Percentiles rank a stretch among this genome's conserved stretches.
phyloP scores from a whole-genome alignment of 2,329 filamentous ascomycete species.

The Tolypocladium album region DNA sequence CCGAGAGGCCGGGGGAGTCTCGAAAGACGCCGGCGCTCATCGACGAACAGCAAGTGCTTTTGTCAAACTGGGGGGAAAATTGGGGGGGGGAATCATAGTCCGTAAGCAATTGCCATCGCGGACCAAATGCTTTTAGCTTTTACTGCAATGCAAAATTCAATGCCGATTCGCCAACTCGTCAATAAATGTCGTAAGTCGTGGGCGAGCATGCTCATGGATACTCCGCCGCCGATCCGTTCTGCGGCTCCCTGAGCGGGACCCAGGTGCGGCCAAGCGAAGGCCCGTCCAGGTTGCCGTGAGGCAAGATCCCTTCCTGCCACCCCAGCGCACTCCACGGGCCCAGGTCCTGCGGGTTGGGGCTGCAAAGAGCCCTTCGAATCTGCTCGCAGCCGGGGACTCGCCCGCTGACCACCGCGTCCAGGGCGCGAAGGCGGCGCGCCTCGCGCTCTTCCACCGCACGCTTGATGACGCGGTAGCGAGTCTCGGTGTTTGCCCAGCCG shows the following conservation, averaged over 20 bases:
- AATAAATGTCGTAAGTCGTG: conserved; percentile 8
- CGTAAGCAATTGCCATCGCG: not conserved
- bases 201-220: conserved; percentile 17
- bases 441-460: conserved; percentile 48
- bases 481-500: conserved; percentile 37
- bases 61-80: not conserved
- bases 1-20: not conserved
- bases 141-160: conserved; percentile 10
- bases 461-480: conserved; percentile 36
- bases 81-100: not conserved
- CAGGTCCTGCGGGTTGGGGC: conserved; percentile 25
- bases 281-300: conserved; percentile 27
- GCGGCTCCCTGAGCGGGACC: conserved; percentile 23
- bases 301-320: conserved; percentile 34
- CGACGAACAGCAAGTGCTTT: not conserved
- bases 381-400: conserved; percentile 21
- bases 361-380: conserved; percentile 25
- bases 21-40: not conserved
- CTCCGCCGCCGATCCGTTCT: conserved; percentile 12
- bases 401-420: conserved; percentile 30
- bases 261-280: conserved; percentile 33
- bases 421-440: conserved; percentile 34
- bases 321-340: conserved; percentile 36
- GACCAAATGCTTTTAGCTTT: conserved; percentile 9
- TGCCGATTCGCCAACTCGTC: conserved; percentile 7